Base-by-base conservation (phyloP, 2,329 filamentous ascomycete genomes). In the Fusarium sp. region DNA sequence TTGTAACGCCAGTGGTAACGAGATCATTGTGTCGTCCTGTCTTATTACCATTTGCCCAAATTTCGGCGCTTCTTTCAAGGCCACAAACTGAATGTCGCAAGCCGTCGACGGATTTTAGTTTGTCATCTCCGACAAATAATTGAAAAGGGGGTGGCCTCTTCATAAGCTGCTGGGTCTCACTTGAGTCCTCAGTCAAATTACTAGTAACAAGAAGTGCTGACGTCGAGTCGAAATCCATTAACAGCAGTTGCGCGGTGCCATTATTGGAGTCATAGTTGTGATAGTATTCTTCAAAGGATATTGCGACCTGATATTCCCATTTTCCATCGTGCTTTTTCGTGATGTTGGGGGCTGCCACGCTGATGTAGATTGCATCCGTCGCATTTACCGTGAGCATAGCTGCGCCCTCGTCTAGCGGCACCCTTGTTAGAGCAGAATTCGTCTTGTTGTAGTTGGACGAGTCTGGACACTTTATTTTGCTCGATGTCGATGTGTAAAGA, bases 11-110 rank as follows among this genome's bases (percentile, higher is more conserved):
- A 44, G 86, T 88, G 15, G 80, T 82, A 31, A 89, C 84, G 49
- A 83, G 78, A 62, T 78, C 81, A 31, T 80, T 77, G 20, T 80
- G 77, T 45, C 81, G 83, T 57, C 85, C 84, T 63, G 87, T 82
- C 38, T 85, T 85, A 4, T 74, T 33, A 3, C 62, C 71, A 30
- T 85, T 87, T 7, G 86, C 85, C 46, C 84, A 83, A 58, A 92
- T 88, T 72, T 88, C 86, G 20, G 92, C 90, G 62, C 87, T 85
- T 20, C 84, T 86, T 67, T 86, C 83, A 47, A 98, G 81, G 3
- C 93, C 96, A 76, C 96, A 99, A 75, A 90, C 94, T 6, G 95
- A 98, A 62, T 88, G 88, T 58, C 88, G 85, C 56, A 99, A 75
- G 0, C 96, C 96, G 34, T 86, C 81, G 18, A 94, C 84, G 2